Conservation (phyloP, 1,139 yeast species). For the Hansenula anomala region DNA sequence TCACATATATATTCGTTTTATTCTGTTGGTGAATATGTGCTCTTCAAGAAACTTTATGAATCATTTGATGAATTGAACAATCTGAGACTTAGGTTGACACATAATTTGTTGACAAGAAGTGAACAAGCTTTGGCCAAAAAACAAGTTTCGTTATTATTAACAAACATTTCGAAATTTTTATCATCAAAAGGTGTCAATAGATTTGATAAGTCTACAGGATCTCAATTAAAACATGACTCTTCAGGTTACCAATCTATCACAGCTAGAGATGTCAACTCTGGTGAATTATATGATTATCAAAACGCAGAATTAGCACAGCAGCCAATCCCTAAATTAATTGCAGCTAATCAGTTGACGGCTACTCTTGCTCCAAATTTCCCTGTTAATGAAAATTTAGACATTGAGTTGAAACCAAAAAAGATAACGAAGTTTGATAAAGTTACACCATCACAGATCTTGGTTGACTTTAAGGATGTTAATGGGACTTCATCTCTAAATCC, state of each 20-base stretch:
- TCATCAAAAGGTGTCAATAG: conserved; percentile 35
- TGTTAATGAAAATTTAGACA: conserved; percentile 32
- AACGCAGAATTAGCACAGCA: conserved; percentile 22
- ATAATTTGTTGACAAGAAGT: conserved; percentile 51
- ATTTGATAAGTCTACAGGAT: conserved; percentile 19
- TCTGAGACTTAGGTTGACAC: conserved; percentile 53
- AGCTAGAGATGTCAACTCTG: conserved; percentile 58
- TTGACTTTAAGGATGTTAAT: conserved; percentile 75
- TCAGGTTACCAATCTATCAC: conserved; percentile 73
- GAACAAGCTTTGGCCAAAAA: conserved; percentile 56
- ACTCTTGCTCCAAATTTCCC: conserved; percentile 77
- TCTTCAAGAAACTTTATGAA: conserved; percentile 48
- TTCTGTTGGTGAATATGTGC: conserved; percentile 62
- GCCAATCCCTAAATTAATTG: conserved; percentile 52
- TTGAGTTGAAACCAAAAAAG: conserved; percentile 37
- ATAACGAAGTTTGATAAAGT: conserved; percentile 44
- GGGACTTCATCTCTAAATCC: conserved; percentile 56
- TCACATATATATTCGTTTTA: conserved; percentile 67
- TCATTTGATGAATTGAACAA: conserved; percentile 60
- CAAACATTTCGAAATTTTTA: conserved; percentile 65
- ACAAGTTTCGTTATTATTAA: conserved; percentile 54
- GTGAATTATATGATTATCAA: conserved; percentile 51
- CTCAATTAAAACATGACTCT: conserved; percentile 44
- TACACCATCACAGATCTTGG: conserved; percentile 71
- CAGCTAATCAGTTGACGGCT: conserved; percentile 63